Conservation (phyloP, 2,329 filamentous ascomycete genomes). For the Aspergillus jensenii region DNA sequence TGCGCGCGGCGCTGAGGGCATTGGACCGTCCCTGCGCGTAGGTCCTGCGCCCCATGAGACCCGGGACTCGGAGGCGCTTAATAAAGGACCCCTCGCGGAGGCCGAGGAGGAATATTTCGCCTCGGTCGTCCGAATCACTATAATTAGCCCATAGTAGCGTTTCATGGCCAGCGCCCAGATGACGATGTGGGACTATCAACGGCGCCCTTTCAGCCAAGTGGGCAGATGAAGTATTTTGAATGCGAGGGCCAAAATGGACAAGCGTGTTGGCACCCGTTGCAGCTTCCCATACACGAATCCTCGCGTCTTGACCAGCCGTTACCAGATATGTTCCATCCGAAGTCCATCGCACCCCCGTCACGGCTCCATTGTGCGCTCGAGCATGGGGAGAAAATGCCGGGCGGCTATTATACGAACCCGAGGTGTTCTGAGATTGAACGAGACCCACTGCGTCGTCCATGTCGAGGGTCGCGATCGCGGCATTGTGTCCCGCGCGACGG, state of each 20-base stretch:
- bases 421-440: slow-evolving; percentile 37
- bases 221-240: slow-evolving; percentile 66
- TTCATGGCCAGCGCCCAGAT: slow-evolving; percentile 60
- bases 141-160: slow-evolving; percentile 80
- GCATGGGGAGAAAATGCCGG: slow-evolving; percentile 47
- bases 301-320: slow-evolving; percentile 78
- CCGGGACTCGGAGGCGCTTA: slow-evolving; percentile 68
- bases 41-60: slow-evolving; percentile 44
- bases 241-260: slow-evolving; percentile 78
- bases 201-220: slow-evolving; percentile 63
- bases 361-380: slow-evolving; percentile 73
- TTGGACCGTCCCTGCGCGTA: slow-evolving; percentile 41
- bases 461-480: slow-evolving; percentile 74
- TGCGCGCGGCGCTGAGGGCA: slow-evolving; percentile 58
- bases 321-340: slow-evolving; percentile 75
- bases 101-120: slow-evolving; percentile 75
- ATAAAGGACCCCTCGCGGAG: slow-evolving; percentile 74
- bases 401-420: slow-evolving; percentile 28
- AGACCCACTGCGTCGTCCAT: slow-evolving; percentile 79
- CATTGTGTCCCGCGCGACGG: slow-evolving; percentile 65
- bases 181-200: slow-evolving; percentile 61
- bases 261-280: slow-evolving; percentile 80
- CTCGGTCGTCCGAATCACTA: slow-evolving; percentile 60
- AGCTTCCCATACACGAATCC: slow-evolving; percentile 84
- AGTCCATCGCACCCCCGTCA: slow-evolving; percentile 84